Evolutionary conservation across 1,139 yeast genomes (phyloP), one percentile per base, ranked within the genome.

Genomic region (Arxiozyma heterogenica): DNA sequence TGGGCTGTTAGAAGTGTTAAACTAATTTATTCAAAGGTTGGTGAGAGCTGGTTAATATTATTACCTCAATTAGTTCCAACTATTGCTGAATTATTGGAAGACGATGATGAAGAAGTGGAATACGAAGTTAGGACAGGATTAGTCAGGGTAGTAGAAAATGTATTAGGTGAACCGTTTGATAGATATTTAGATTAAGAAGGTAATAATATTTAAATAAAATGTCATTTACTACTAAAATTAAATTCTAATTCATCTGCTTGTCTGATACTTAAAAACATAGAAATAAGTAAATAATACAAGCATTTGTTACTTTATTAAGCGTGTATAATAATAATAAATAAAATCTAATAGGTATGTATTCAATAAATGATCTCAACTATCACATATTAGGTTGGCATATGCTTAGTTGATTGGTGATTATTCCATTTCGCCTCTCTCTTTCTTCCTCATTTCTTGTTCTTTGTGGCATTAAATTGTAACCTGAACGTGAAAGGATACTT

Each of bases 61-160:
- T 78, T 93, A 66, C 98, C 98, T 27, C 96, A 93, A 65, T 78
- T 93, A 64, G 95, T 94, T 58, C 99, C 99, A 46, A 80, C 89
- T 59, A 88, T 93, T 69, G 97, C 98, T 6, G 99, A 93, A 71
- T 75, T 94, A 57, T 77, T 93, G 59, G 98, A 93, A 68, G 98
- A 91, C 68, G 98, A 93, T 58, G 95, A 91, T 59, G 98, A 94
- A 70, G 82, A 80, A 50, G 96, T 94, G 38, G 98, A 93, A 71
- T 70, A 82, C 67, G 97, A 89, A 70, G 96, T 90, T 5, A 85
- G 97, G 73, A 80, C 84, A 49, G 95, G 95, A n/a, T 78, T 93
- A 60, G 96, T 91, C 5, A 86, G 88, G 64, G 96, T 87, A 12
- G 85, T 93, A 57, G 98, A 93, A 69, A 84, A 81, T 55, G 96